Evolutionary conservation across 163 green algal species (phyloP).

Genomic region (Coccomyxa subellipsoidea): DNA sequence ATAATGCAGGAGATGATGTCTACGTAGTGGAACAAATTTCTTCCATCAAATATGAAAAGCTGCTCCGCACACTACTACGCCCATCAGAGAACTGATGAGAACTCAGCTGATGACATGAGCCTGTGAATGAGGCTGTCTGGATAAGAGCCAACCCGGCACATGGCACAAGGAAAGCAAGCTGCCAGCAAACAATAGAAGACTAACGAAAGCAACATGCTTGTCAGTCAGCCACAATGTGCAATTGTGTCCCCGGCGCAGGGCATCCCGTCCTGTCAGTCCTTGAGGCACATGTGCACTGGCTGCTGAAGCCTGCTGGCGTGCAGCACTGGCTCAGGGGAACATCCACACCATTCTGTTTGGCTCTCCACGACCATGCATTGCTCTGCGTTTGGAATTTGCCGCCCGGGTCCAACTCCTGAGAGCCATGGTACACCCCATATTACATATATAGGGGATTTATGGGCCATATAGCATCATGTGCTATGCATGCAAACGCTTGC

Average conservation of each 20-base stretch:
- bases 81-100: too few relatives aligned
- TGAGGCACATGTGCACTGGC: neutral
- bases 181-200: neutral
- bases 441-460: too few relatives aligned
- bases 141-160: too few relatives aligned
- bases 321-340: constrained; percentile 54
- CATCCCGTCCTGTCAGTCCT: constrained; percentile 1
- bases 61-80: too few relatives aligned
- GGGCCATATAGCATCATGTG: too few relatives aligned
- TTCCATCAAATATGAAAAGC: too few relatives aligned
- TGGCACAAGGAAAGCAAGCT: too few relatives aligned
- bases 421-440: neutral
- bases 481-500: too few relatives aligned
- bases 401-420: constrained; percentile 65
- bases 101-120: too few relatives aligned
- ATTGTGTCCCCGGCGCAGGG: neutral
- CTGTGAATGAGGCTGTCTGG: too few relatives aligned
- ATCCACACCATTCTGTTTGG: constrained; percentile 22
- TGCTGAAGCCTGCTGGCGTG: constrained; percentile 10
- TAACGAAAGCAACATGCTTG: neutral
- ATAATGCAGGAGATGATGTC: too few relatives aligned
- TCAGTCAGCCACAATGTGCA: constrained; percentile 2
- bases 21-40: too few relatives aligned
- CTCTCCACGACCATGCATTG: constrained; percentile 58
- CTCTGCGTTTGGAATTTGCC: constrained; percentile 66